These are phyloP conservation scores for Paraleonurus japonicus DNA, from an alignment of 257 asterid species.

Conservation along the genomic window DNA sequence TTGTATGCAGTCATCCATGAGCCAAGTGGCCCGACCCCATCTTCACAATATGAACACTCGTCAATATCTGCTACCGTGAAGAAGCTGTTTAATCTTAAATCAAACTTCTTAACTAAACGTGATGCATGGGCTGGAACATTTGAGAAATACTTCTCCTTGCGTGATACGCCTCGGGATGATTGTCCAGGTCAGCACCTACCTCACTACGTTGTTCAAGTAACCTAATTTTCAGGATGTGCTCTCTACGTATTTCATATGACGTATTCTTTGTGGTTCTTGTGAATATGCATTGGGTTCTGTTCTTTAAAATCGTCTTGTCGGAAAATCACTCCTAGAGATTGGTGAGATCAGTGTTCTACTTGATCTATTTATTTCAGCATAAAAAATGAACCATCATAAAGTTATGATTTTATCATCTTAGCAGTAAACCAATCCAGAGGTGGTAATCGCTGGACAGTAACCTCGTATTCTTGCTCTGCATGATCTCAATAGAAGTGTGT, in stretches of 20 bases:
- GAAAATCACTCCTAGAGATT: background rate
- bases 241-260: background rate
- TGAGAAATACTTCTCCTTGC: constrained; percentile 61
- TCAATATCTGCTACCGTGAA: constrained; percentile 94
- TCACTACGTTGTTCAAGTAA: constrained; percentile 8
- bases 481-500: background rate
- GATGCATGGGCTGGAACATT: constrained; percentile 99
- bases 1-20: constrained; percentile 76
- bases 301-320: background rate
- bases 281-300: background rate
- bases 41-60: constrained; percentile 89
- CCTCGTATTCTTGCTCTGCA: background rate
- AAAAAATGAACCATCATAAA: background rate
- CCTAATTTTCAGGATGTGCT: background rate
- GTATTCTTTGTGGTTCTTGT: background rate
- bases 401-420: background rate
- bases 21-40: constrained; percentile 83
- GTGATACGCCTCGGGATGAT: constrained; percentile 84
- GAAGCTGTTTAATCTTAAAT: constrained; percentile 76
- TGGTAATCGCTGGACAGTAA: background rate
- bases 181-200: constrained; percentile 72
- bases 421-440: background rate
- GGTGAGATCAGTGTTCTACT: constrained; percentile 1
- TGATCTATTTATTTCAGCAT: constrained; percentile 6
- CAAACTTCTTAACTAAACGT: constrained; percentile 87